Percentiles rank a stretch among this genome's conserved stretches.
Evolutionary conservation across 2,329 filamentous ascomycete species (phyloP).

Genomic region (Penicillium sp.): DNA sequence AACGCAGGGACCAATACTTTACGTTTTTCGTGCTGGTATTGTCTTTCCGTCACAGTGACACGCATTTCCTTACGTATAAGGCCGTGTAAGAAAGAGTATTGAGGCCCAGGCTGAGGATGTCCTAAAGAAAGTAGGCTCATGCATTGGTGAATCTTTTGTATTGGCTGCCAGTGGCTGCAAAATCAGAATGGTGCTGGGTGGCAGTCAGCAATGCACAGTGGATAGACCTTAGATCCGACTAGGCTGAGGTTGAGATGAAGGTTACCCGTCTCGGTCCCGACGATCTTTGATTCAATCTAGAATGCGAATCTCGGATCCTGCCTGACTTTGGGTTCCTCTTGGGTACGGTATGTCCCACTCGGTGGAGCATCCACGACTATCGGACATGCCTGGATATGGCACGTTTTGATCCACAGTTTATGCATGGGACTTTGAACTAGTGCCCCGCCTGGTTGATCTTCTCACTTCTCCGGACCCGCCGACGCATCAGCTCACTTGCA

Average conservation of each 20-base stretch:
- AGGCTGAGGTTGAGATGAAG: background rate
- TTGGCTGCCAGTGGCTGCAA: background rate
- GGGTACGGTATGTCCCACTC: background rate
- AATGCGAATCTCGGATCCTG: background rate
- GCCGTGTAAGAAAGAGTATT: background rate
- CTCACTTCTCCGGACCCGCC: background rate
- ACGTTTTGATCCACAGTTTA: background rate
- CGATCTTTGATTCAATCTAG: background rate
- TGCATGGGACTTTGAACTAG: background rate
- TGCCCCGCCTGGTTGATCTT: background rate
- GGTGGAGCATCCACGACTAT: background rate
- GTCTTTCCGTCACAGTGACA: constrained; percentile 2
- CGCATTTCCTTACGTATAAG: background rate
- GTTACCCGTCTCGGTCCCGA: background rate
- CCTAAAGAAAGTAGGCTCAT: background rate
- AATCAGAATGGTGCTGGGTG: background rate
- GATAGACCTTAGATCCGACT: background rate
- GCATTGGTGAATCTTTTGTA: background rate
- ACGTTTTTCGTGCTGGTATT: constrained; percentile 7
- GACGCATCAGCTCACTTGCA: background rate
- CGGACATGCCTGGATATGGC: background rate
- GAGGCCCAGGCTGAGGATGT: background rate
- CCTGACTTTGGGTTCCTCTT: background rate
- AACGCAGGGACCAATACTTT: constrained; percentile 29
- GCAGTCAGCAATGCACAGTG: background rate